Evolutionary conservation across 2,329 filamentous ascomycete genomes (phyloP), one percentile per base, ranked within the genome.

Genomic region (Nothopassalora personata): DNA sequence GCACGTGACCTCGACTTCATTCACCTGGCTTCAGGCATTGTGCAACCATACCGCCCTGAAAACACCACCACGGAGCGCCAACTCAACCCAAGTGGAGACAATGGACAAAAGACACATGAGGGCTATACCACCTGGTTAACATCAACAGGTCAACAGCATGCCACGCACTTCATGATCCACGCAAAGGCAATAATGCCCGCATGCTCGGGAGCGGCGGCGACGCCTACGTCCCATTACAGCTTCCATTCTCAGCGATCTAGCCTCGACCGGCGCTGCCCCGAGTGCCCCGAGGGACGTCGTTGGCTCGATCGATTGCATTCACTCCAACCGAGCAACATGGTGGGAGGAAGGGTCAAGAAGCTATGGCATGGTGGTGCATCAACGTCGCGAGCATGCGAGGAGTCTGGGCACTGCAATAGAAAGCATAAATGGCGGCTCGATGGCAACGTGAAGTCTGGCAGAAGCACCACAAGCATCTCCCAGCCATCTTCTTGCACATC

Each of bases 101-200:
- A 58, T 59, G 62, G 57, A 54, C 56, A 64, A 59, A 60, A 57
- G 57, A 50, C 56, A 71, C 70, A 66, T 75, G 73, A 74, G 73
- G 71, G 65, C 75, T 73, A 74, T 72, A 72, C 27, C 64, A 64
- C 67, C 67, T 61, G 63, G 66, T 67, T 68, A 74, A 71, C 69
- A 68, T 71, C 68, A 74, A 75, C 74, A 76, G 73, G 75, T 73
- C 72, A 74, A 75, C 67, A 71, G 60, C 70, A 72, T 75, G 76
- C 77, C 76, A 79, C 76, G 73, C 74, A 64, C 61, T 61, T 59
- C 66, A 57, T 66, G 69, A 69, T 68, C 68, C 58, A 53, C 53
- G 47, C 59, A 53, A 60, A 60, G 57, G 59, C 61, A 66, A 65
- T 66, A 63, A 65, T 56, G 51, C 58, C 60, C 65, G 66, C 65